Evolutionary conservation across 495 filamentous ascomycete species (phyloP).

Genomic region (Hyphodiscus hymeniophilus): DNA sequence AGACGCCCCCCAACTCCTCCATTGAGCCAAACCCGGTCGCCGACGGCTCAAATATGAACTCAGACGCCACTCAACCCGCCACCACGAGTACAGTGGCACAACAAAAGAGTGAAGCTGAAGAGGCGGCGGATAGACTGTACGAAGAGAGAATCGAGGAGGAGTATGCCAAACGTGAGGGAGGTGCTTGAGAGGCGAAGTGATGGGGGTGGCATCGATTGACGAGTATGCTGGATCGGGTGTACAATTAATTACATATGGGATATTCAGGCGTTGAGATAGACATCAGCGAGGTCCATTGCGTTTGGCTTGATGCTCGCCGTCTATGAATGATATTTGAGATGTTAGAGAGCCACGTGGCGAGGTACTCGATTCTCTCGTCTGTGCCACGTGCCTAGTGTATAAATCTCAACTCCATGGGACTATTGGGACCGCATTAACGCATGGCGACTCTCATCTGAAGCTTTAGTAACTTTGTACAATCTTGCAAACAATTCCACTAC

Average conservation of each 20-base stretch:
- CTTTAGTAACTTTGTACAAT: too few relatives aligned
- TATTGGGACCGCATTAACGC: too few relatives aligned
- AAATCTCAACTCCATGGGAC: too few relatives aligned
- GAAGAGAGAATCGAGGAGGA: constrained; percentile 27
- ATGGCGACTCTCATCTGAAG: too few relatives aligned
- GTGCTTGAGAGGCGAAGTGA: constrained; percentile 4
- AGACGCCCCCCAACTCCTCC: constrained; percentile 26
- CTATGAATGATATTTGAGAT: neutral
- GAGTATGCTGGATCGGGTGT: neutral
- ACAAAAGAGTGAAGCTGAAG: constrained; percentile 14
- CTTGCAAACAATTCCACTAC: too few relatives aligned
- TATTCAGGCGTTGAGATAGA: too few relatives aligned
- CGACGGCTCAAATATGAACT: constrained; percentile 6
- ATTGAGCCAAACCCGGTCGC: constrained; percentile 11
- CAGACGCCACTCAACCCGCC: neutral
- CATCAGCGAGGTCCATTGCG: neutral
- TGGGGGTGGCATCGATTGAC: neutral
- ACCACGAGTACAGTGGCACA: neutral
- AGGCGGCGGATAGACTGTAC: constrained; percentile 20
- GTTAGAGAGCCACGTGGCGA: too few relatives aligned
- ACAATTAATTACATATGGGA: too few relatives aligned
- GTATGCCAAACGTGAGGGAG: constrained; percentile 29
- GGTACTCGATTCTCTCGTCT: too few relatives aligned
- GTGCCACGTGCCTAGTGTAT: too few relatives aligned
- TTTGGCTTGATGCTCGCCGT: neutral